Base-by-base conservation (phyloP, 2,329 filamentous ascomycete genomes). In the Clonostachys solani region DNA sequence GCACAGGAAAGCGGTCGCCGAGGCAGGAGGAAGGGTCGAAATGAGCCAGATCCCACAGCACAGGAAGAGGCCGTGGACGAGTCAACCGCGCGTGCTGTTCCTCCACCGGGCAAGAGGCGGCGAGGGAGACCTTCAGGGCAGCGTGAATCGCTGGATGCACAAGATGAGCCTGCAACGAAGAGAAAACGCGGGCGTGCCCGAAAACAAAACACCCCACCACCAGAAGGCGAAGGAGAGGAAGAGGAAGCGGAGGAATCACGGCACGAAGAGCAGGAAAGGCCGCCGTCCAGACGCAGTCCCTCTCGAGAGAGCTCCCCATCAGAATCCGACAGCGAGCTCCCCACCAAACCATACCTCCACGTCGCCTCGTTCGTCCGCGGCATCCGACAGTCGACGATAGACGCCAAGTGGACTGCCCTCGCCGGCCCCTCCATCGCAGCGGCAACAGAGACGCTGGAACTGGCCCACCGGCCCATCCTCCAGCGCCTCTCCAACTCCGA, bases 401-500 rank as follows among this genome's bases (percentile, higher is more conserved):
- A 86, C 40, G 68, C 83, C 40, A 88, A 86, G 59, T 90, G 86
- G 86, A 68, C 72, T 4, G 71, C 78, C 6, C 71, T 88, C 6
- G 72, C 79, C 5, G 60, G 67, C 7, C 64, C 72, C 19, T 79
- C 83, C 40, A 64, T 86, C 47, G 67, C 75, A 8, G 75, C 75
- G 45, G 72, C 85, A n/a, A 67, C 72, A 16, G 61, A 69, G 15
- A 71, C 87, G 29, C 66, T 89, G 33, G 66, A 72, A 18, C 74
- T 82, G 52, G 75, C 81, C 44, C 79, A 83, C 54, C 77, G 77
- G 15, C 80, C 84, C 13, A 78, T 87, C 41, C 72, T 87, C 12
- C 73, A 78, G 44, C 78, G 76, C 40, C 69, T 84, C 13, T 69
- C 75, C 16, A 63, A 67, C 49, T 67, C 74, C 51, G 65, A 72